These are phyloP conservation scores for Stramenopiles sp. DNA, from an alignment of 352 stramenopile genomes.

Conservation along the genomic window DNA sequence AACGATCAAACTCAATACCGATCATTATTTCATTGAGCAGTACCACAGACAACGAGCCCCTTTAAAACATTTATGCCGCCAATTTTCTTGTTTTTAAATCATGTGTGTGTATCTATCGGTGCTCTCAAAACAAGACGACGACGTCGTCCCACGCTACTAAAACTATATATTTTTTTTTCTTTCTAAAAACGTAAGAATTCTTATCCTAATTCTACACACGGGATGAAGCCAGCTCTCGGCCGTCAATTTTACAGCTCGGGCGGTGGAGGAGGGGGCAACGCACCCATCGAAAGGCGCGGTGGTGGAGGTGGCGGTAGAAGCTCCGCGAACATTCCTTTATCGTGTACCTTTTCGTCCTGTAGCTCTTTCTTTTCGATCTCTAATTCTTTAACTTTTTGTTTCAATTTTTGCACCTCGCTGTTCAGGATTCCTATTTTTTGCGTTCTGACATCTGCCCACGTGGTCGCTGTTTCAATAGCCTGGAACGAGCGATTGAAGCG, in stretches of 20 bases:
- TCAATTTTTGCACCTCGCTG: neutral
- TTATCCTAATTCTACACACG: too few relatives aligned
- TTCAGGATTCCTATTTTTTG: neutral
- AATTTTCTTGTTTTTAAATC: too few relatives aligned
- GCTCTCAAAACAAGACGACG: too few relatives aligned
- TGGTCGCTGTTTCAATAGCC: neutral
- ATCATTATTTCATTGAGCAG: too few relatives aligned
- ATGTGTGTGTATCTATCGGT: too few relatives aligned
- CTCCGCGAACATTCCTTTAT: neutral
- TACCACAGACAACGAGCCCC: too few relatives aligned
- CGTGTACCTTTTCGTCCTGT: neutral
- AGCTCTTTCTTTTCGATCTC: neutral
- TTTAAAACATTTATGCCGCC: too few relatives aligned
- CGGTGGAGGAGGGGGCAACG: neutral
- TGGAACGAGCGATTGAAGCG: neutral
- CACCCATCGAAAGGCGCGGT: neutral
- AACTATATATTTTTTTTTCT: too few relatives aligned
- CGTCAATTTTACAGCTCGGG: neutral
- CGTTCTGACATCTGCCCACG: neutral
- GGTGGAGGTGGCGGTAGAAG: neutral
- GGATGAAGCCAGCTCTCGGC: too few relatives aligned
- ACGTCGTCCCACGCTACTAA: too few relatives aligned
- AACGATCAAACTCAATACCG: too few relatives aligned
- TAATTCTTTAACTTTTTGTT: neutral
- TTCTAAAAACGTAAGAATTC: too few relatives aligned